These are phyloP conservation scores for Oenanthe sinensis DNA, from an alignment of 129 eudicot genomes.

Conservation along the genomic window DNA sequence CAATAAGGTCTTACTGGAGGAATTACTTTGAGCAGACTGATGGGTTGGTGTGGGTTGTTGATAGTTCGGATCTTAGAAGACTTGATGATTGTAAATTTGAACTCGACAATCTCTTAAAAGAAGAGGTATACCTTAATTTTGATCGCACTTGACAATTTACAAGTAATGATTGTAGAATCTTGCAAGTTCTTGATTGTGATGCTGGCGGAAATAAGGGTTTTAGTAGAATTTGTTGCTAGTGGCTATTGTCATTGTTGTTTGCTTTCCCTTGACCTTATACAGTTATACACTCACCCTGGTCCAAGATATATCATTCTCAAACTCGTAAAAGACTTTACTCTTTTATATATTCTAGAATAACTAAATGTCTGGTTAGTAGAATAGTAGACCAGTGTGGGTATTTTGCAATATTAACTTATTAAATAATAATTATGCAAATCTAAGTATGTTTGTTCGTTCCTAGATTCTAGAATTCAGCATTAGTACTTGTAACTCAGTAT, in stretches of 20 bases:
- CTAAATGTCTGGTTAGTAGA: neutral
- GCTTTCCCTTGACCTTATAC: neutral
- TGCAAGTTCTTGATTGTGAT: neutral
- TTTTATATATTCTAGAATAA: neutral
- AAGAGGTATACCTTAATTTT: constrained; percentile 51
- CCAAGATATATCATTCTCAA: neutral
- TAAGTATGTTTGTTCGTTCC: neutral
- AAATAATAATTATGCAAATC: neutral
- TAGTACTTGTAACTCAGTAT: neutral
- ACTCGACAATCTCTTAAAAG: constrained; percentile 81
- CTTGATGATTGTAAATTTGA: constrained; percentile 81
- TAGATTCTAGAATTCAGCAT: neutral
- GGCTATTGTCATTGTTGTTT: neutral
- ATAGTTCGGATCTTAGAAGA: constrained; percentile 92
- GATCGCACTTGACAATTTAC: neutral
- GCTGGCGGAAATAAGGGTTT: neutral
- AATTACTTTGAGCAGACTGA: constrained; percentile 98
- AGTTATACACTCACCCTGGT: neutral
- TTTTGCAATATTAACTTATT: neutral
- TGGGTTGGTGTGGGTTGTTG: constrained; percentile 97
- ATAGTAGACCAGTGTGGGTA: neutral
- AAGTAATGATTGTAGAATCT: neutral
- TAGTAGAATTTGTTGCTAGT: neutral
- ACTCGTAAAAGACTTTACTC: neutral
- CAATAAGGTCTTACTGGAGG: constrained; percentile 95